Conservation (phyloP, 805 yeast genomes). For the Saccharomycopsis fodiens region DNA sequence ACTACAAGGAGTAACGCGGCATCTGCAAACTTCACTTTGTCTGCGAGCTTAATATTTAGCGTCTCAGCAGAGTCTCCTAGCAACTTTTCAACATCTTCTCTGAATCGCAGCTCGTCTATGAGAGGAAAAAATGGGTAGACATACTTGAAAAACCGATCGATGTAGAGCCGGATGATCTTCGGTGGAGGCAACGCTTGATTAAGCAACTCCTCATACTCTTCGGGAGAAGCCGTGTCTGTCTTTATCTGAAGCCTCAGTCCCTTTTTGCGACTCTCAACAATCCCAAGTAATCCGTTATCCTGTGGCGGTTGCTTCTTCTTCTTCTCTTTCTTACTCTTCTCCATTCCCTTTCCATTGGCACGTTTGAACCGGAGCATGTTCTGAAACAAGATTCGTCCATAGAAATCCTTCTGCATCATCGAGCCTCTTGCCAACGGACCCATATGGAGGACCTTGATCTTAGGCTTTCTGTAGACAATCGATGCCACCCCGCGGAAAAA, state of each 20-base stretch:
- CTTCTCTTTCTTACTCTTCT: neutral
- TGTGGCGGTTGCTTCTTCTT: neutral
- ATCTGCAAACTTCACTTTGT: slow-evolving; percentile 38
- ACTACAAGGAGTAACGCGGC: slow-evolving; percentile 38
- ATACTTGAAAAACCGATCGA: slow-evolving; percentile 36
- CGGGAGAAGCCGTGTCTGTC: neutral
- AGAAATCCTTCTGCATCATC: slow-evolving; percentile 14
- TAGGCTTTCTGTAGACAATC: slow-evolving; percentile 11
- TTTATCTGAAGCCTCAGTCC: neutral
- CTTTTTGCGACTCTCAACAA: slow-evolving; percentile 1
- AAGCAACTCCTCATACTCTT: slow-evolving; percentile 22
- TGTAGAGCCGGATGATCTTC: slow-evolving; percentile 35
- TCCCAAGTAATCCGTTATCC: neutral
- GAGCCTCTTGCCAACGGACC: slow-evolving; percentile 13
- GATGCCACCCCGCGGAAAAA: slow-evolving; percentile 14
- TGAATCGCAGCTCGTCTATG: slow-evolving; percentile 32
- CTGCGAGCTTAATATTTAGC: slow-evolving; percentile 28
- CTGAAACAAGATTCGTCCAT: slow-evolving; percentile 14
- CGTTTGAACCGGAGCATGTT: slow-evolving; percentile 9
- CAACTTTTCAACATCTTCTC: slow-evolving; percentile 28
- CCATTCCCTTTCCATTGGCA: neutral
- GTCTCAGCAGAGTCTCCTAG: slow-evolving; percentile 32
- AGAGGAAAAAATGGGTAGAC: slow-evolving; percentile 42
- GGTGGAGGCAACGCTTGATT: slow-evolving; percentile 34
- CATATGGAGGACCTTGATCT: slow-evolving; percentile 5